phyloP scores from a whole-genome alignment of 2,329 filamentous ascomycete species.

The Xylariaceae sp. region DNA sequence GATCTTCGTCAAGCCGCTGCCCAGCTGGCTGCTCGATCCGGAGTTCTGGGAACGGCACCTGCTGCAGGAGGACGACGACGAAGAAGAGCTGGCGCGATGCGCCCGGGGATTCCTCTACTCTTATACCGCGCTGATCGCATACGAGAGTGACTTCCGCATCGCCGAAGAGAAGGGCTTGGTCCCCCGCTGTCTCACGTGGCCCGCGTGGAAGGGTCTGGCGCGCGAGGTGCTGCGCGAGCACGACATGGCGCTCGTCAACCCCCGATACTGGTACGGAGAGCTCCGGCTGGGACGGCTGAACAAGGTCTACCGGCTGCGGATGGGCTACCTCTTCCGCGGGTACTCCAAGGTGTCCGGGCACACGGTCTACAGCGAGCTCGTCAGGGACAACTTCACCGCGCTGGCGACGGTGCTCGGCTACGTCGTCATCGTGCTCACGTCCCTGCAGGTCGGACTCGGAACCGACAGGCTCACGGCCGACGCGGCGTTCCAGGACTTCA shows the following conservation, averaged over 20 bases:
- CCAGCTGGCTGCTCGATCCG: slow-evolving; percentile 34
- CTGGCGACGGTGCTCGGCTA: slow-evolving; percentile 35
- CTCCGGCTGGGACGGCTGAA: slow-evolving; percentile 36
- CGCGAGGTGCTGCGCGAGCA: slow-evolving; percentile 23
- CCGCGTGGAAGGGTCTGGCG: slow-evolving; percentile 31
- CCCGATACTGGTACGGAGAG: slow-evolving; percentile 37
- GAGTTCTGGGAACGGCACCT: slow-evolving; percentile 32
- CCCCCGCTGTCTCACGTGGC: slow-evolving; percentile 32
- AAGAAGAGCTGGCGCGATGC: slow-evolving; percentile 24
- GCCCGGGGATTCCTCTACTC: slow-evolving; percentile 36
- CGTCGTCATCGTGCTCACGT: slow-evolving; percentile 30
- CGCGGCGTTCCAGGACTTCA: slow-evolving; percentile 26
- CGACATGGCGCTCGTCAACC: slow-evolving; percentile 28
- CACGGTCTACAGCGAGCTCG: slow-evolving; percentile 33
- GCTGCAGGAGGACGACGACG: slow-evolving; percentile 3
- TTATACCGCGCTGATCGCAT: slow-evolving; percentile 34
- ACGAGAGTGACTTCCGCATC: slow-evolving; percentile 36
- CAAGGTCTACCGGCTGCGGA: slow-evolving; percentile 36
- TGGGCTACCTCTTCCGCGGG: slow-evolving; percentile 23
- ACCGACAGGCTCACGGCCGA: slow-evolving; percentile 20
- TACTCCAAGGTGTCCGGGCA: slow-evolving; percentile 25
- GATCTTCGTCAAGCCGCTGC: slow-evolving; percentile 37
- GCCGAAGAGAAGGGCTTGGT: slow-evolving; percentile 32
- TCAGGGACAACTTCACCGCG: slow-evolving; percentile 36
- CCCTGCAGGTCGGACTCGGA: slow-evolving; percentile 29